These are phyloP conservation scores for Diphasiastrum complanatum DNA, from an alignment of 83 land plant genomes.

Conservation along the genomic window DNA sequence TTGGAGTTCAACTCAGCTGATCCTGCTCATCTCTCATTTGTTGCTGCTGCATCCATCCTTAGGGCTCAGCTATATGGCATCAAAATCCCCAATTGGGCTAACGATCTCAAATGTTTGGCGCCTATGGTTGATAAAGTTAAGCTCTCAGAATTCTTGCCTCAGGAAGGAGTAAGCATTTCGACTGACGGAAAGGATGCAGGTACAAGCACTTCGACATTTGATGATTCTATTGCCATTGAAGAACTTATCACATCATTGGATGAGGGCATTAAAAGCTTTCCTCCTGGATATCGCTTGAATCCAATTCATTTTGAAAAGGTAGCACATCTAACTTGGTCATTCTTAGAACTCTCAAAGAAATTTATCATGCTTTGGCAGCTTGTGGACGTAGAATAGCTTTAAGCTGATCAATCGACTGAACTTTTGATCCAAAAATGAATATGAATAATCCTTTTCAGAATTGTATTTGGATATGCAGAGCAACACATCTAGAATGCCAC, in stretches of 20 bases:
- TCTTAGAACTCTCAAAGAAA: no score
- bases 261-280: background rate
- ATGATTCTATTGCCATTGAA: background rate
- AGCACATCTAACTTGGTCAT: no score
- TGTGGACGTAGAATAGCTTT: no score
- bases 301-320: constrained; percentile 7
- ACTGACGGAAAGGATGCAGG: background rate
- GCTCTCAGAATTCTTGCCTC: constrained; percentile 1
- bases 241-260: background rate
- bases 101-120: background rate
- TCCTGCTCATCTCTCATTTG: constrained; percentile 12
- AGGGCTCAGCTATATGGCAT: constrained; percentile 7
- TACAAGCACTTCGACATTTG: background rate
- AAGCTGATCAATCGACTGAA: no score
- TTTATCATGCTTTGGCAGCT: no score
- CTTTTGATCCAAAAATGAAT: no score
- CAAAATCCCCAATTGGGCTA: background rate
- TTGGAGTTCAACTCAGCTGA: background rate
- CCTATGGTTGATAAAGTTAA: background rate
- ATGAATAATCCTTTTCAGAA: no score
- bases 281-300: background rate
- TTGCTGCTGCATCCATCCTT: constrained; percentile 3
- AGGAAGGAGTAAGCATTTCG: background rate
- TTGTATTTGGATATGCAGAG: no score
- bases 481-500: no score